Evolutionary conservation across 805 yeast species (phyloP).

Genomic region (Yamadazyma nakazawae): DNA sequence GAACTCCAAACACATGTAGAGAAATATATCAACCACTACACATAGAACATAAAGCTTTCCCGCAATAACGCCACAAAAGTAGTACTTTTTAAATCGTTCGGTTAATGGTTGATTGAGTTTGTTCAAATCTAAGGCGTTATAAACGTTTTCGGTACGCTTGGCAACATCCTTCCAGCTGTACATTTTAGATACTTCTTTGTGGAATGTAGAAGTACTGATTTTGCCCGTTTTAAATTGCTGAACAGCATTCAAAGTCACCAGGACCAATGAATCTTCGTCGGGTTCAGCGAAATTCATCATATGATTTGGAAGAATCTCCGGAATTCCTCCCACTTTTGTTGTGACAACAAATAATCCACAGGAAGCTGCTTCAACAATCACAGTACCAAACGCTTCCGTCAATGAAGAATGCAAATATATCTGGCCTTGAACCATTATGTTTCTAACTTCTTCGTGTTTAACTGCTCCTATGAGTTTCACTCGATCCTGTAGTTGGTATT

Average conservation of each 20-base stretch:
- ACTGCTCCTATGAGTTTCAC: constrained; percentile 85
- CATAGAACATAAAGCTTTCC: constrained; percentile 80
- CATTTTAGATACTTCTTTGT: constrained; percentile 72
- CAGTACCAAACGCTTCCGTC: constrained; percentile 98
- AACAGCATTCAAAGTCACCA: constrained; percentile 71
- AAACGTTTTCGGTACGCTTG: constrained; percentile 76
- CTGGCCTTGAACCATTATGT: constrained; percentile 90
- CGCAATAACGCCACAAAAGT: constrained; percentile 77
- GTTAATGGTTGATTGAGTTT: constrained; percentile 52
- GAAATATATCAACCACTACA: constrained; percentile 72
- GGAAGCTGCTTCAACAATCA: constrained; percentile 93
- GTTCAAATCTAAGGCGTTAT: constrained; percentile 45
- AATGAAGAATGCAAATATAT: constrained; percentile 90
- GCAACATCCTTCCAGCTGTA: constrained; percentile 94
- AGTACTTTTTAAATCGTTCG: constrained; percentile 59
- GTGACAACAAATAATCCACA: constrained; percentile 93
- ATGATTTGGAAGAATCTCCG: constrained; percentile 88
- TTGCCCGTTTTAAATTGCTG: constrained; percentile 49
- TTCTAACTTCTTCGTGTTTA: constrained; percentile 88
- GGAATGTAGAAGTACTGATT: constrained; percentile 74
- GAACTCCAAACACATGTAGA: constrained; percentile 63
- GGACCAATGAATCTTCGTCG: constrained; percentile 76
- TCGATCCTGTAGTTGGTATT: constrained; percentile 77
- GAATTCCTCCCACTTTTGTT: constrained; percentile 95
- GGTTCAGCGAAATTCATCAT: constrained; percentile 93